Conservation (phyloP, 2,329 filamentous ascomycete genomes). For the Sarocladium kiliense region DNA sequence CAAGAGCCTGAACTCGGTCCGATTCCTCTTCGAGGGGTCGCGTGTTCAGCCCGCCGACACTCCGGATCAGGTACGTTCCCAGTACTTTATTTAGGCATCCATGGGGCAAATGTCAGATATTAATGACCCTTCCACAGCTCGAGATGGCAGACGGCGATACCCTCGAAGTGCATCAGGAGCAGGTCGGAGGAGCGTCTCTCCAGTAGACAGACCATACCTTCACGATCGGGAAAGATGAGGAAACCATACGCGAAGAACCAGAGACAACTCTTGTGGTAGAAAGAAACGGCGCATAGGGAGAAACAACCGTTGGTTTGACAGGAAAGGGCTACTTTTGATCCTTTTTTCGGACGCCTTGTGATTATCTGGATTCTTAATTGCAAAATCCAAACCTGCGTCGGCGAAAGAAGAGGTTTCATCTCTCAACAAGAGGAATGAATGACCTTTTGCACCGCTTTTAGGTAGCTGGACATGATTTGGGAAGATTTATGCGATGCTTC, state of each 20-base stretch:
- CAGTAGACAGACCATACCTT: too few relatives aligned
- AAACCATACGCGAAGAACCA: neutral
- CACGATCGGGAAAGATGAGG: neutral
- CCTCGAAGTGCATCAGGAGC: constrained; percentile 95
- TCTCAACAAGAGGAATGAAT: too few relatives aligned
- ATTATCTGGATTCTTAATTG: neutral
- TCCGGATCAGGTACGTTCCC: constrained; percentile 74
- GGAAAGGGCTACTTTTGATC: neutral
- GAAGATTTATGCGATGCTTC: neutral
- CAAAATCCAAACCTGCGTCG: neutral
- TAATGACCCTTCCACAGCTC: too few relatives aligned
- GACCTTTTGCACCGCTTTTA: neutral
- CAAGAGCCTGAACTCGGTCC: constrained; percentile 76
- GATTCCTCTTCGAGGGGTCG: constrained; percentile 94
- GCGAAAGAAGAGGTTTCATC: too few relatives aligned
- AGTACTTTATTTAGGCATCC: neutral
- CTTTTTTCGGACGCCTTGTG: neutral
- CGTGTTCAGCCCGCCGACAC: constrained; percentile 86
- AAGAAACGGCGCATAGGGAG: constrained; percentile 3
- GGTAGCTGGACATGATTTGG: neutral
- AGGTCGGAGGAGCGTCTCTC: constrained; percentile 69
- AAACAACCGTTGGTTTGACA: constrained; percentile 1
- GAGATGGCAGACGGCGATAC: constrained; percentile 97
- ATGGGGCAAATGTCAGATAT: neutral
- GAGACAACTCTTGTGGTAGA: neutral